A percentile compares a stretch with the other conserved stretches of the same genome.
These are phyloP conservation scores for Dorcoceras hygrometricum DNA, from an alignment of 257 asterid genomes.

Conservation along the genomic window DNA sequence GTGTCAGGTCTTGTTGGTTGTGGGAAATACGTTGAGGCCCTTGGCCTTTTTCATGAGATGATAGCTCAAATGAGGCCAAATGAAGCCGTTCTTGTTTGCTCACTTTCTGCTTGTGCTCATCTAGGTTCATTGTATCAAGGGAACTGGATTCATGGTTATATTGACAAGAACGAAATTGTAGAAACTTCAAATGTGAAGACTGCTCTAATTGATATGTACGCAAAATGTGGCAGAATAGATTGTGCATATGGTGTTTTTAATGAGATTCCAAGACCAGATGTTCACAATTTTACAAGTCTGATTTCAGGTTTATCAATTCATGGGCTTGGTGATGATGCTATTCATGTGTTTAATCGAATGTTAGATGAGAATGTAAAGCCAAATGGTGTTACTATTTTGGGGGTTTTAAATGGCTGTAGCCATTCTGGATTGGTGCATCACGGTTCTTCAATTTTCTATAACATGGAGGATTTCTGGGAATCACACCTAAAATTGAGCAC, in stretches of 20 bases:
- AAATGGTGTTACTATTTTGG: constrained; percentile 58
- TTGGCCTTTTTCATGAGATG: constrained; percentile 49
- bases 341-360: constrained; percentile 51
- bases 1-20: constrained; percentile 61
- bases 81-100: constrained; percentile 76
- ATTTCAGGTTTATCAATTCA: constrained; percentile 66
- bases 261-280: constrained; percentile 39
- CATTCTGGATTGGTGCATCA: constrained; percentile 70
- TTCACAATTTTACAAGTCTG: constrained; percentile 66
- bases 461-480: constrained; percentile 55
- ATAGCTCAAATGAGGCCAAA: constrained; percentile 45
- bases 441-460: constrained; percentile 60
- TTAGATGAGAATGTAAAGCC: constrained; percentile 48
- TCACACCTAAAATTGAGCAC: constrained; percentile 65
- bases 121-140: constrained; percentile 76
- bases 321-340: constrained; percentile 60
- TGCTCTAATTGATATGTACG: constrained; percentile 79
- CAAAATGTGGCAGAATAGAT: constrained; percentile 74
- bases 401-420: constrained; percentile 73
- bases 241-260: constrained; percentile 46
- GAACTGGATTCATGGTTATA: constrained; percentile 48
- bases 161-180: constrained; percentile 29
- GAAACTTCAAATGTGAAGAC: constrained; percentile 47
- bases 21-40: constrained; percentile 49
- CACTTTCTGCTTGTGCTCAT: constrained; percentile 81